phyloP scores from a whole-genome alignment of 164 flowering plant species.

The Cinnamomum chago region DNA sequence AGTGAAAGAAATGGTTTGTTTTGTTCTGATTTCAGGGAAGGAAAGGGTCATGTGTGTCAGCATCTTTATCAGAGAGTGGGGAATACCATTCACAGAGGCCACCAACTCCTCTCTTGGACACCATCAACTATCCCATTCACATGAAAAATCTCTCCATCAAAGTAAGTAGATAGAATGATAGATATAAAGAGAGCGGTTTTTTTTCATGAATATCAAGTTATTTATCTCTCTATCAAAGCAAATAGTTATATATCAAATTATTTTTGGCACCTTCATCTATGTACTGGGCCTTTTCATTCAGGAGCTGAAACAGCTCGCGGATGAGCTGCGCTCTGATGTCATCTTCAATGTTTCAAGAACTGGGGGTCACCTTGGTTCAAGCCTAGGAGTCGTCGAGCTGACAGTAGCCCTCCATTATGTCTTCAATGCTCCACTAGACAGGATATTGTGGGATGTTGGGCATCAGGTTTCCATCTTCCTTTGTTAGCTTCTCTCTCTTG shows the following conservation, averaged over 20 bases:
- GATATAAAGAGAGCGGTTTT: too few species aligned
- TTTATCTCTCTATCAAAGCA: constrained; percentile 51
- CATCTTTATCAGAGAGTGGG: constrained; percentile 68
- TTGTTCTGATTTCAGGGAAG: constrained; percentile 41
- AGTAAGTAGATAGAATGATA: constrained; percentile 31
- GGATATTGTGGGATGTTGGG: constrained; percentile 92
- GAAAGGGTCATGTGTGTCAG: constrained; percentile 50
- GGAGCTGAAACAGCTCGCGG: constrained; percentile 91
- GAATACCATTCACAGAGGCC: constrained; percentile 82
- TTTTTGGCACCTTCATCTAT: not conserved
- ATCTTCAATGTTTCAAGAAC: constrained; percentile 88
- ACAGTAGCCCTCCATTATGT: constrained; percentile 97
- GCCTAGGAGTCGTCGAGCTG: constrained; percentile 95
- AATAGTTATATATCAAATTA: not conserved
- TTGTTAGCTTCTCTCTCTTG: not conserved
- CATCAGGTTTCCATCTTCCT: constrained; percentile 63
- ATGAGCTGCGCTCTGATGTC: constrained; percentile 83
- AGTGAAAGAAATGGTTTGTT: constrained; percentile 24
- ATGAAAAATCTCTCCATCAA: constrained; percentile 90
- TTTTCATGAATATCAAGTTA: not conserved
- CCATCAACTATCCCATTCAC: constrained; percentile 92
- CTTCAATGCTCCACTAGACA: constrained; percentile 80
- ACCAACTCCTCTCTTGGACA: constrained; percentile 92
- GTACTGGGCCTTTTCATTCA: constrained; percentile 19
- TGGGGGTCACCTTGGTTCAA: constrained; percentile 96